phyloP scores from a whole-genome alignment of 345 rosid genomes.

The Reutealis trisperma region DNA sequence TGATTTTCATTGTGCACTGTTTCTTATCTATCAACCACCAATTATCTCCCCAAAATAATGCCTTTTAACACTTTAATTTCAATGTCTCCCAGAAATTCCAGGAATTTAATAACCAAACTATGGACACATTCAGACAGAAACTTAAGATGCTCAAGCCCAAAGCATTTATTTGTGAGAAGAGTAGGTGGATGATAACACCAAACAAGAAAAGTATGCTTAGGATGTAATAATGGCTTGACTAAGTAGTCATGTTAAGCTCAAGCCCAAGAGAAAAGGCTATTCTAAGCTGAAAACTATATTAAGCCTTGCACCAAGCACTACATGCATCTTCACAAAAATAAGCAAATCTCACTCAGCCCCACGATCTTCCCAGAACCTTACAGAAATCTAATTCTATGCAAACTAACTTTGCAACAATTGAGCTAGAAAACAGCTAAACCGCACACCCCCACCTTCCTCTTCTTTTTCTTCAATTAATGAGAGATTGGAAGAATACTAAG shows the following conservation, averaged over 20 bases:
- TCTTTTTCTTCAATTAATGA: not conserved
- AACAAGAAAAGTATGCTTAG: not conserved
- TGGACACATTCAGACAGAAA: not conserved
- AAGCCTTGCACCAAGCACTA: not conserved
- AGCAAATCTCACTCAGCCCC: not conserved
- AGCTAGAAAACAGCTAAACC: too few species aligned
- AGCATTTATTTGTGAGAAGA: not conserved
- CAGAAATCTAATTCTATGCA: not conserved
- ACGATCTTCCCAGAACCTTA: not conserved
- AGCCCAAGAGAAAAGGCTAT: not conserved
- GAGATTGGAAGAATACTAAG: not conserved
- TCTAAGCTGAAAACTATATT: not conserved
- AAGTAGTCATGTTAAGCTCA: too few species aligned
- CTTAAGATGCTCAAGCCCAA: too few species aligned
- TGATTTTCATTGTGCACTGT: too few species aligned
- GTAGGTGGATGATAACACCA: not conserved
- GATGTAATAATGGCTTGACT: not conserved
- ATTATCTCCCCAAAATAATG: not conserved
- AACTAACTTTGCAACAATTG: too few species aligned
- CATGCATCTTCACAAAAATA: not conserved
- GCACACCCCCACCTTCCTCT: not conserved
- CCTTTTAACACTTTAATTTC: not conserved
- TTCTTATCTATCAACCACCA: conserved; percentile 4
- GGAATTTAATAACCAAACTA: not conserved
- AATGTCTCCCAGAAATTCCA: not conserved